These are phyloP conservation scores for Irpex rosettiformis DNA, from an alignment of 1,284 basidiomycete genomes.

Conservation along the genomic window DNA sequence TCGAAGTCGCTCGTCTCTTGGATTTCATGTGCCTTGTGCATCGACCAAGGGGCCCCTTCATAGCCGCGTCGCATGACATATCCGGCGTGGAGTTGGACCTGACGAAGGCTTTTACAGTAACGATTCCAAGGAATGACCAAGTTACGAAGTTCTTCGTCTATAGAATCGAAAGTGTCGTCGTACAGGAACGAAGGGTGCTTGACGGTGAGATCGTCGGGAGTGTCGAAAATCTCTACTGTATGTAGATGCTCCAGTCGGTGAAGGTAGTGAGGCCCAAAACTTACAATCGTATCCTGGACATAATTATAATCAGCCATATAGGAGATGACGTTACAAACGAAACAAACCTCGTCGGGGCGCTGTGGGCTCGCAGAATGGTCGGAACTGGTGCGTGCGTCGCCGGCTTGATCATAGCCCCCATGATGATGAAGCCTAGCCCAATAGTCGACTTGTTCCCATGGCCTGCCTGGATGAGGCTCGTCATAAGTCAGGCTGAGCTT, in stretches of 20 bases:
- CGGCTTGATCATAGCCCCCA: slow-evolving; percentile 7
- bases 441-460: slow-evolving; percentile 14
- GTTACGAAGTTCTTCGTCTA: slow-evolving; percentile 27
- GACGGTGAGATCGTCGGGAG: slow-evolving; percentile 9
- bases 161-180: slow-evolving; percentile 22
- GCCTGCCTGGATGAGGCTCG: slow-evolving; percentile 8
- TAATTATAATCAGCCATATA: not conserved
- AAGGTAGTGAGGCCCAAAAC: slow-evolving; percentile 28
- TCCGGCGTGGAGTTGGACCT: slow-evolving; percentile 24
- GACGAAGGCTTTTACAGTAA: slow-evolving; percentile 22
- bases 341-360: slow-evolving; percentile 25
- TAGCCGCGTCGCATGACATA: slow-evolving; percentile 20
- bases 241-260: slow-evolving; percentile 21
- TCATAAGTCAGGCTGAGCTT: slow-evolving; percentile 26
- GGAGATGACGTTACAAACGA: not conserved
- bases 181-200: slow-evolving; percentile 19
- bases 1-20: slow-evolving; percentile 1
- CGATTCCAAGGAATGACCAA: slow-evolving; percentile 29
- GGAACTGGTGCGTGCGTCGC: slow-evolving; percentile 7
- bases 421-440: slow-evolving; percentile 11
- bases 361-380: slow-evolving; percentile 14
- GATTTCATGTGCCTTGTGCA: slow-evolving; percentile 2
- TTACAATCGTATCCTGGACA: slow-evolving; percentile 24
- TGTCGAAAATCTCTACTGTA: slow-evolving; percentile 23
- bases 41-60: slow-evolving; percentile 19